These are phyloP conservation scores for Bocquillonia castaneifolia DNA, from an alignment of 441 rosid genomes.

Conservation along the genomic window DNA sequence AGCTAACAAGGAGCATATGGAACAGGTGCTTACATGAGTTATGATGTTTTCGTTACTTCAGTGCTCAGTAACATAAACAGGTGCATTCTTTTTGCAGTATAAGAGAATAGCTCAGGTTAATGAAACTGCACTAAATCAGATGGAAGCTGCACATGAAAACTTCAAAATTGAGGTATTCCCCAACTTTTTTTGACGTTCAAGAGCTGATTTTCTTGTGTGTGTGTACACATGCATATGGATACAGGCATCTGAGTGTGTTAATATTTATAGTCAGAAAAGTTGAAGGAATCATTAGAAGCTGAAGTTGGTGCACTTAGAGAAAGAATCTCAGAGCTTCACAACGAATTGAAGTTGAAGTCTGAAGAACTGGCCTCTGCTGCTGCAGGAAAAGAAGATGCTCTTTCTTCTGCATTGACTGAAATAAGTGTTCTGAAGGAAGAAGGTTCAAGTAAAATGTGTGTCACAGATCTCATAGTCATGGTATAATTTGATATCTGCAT, in stretches of 20 bases:
- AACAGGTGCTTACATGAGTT: constrained; percentile 57
- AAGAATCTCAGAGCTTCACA: constrained; percentile 70
- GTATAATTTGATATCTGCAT: constrained; percentile 10
- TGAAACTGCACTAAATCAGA: constrained; percentile 88
- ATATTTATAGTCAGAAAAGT: constrained; percentile 55
- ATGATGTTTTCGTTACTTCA: constrained; percentile 16
- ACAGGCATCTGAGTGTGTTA: constrained; percentile 16
- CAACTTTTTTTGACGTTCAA: not conserved
- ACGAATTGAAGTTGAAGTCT: constrained; percentile 62
- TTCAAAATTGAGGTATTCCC: constrained; percentile 67
- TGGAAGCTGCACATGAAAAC: constrained; percentile 83
- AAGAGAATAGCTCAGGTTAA: constrained; percentile 92
- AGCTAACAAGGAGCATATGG: constrained; percentile 88
- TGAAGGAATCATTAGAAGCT: constrained; percentile 64
- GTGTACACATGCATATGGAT: not conserved
- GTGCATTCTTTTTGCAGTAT: constrained; percentile 49
- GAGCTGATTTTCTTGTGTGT: not conserved
- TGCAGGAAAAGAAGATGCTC: constrained; percentile 66
- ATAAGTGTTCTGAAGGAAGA: constrained; percentile 68
- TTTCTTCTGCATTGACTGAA: constrained; percentile 63
- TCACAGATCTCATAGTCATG: not conserved
- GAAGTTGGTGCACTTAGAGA: constrained; percentile 65
- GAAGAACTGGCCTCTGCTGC: constrained; percentile 62
- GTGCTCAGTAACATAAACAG: constrained; percentile 1
- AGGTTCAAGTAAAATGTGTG: constrained; percentile 56